Evolutionary conservation across 495 filamentous ascomycete species (phyloP).

Genomic region (Thermothielavioides terrestris): DNA sequence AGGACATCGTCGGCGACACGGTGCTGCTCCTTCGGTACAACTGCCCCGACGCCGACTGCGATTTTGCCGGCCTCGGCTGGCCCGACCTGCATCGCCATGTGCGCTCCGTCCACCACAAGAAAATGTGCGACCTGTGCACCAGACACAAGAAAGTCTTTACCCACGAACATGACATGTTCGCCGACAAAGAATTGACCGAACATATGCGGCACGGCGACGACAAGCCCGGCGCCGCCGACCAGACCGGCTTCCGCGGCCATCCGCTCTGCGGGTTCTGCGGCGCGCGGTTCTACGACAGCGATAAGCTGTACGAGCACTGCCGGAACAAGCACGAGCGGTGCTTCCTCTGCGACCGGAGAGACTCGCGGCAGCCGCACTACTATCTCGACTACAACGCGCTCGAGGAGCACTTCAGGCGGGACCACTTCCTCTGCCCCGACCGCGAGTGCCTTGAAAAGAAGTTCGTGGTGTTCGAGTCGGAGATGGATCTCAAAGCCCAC

Average conservation of each 20-base stretch:
- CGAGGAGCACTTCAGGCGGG: slow-evolving; percentile 74
- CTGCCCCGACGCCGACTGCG: slow-evolving; percentile 77
- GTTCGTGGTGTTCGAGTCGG: slow-evolving; percentile 91
- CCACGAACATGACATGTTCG: slow-evolving; percentile 94
- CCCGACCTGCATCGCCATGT: slow-evolving; percentile 91
- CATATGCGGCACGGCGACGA: slow-evolving; percentile 92
- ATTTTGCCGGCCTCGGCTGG: slow-evolving; percentile 87
- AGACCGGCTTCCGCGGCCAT: slow-evolving; percentile 94
- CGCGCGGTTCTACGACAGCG: slow-evolving; percentile 86
- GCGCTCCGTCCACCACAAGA: slow-evolving; percentile 65
- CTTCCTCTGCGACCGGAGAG: slow-evolving; percentile 79
- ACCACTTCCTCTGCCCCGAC: slow-evolving; percentile 81
- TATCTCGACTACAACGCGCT: slow-evolving; percentile 79
- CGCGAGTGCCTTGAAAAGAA: slow-evolving; percentile 91
- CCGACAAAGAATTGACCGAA: slow-evolving; percentile 63
- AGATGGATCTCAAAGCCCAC: slow-evolving; percentile 74
- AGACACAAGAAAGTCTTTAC: slow-evolving; percentile 97
- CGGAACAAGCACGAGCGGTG: slow-evolving; percentile 88
- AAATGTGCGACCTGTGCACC: slow-evolving; percentile 93
- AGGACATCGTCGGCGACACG: slow-evolving; percentile 82
- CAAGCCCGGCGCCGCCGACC: slow-evolving; percentile 78
- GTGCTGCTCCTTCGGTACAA: slow-evolving; percentile 86
- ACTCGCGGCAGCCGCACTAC: slow-evolving; percentile 67
- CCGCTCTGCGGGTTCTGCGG: slow-evolving; percentile 91
- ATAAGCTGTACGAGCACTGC: slow-evolving; percentile 91